These are phyloP conservation scores for Krasilnikovozyma curviuscula DNA, from an alignment of 768 basidiomycete species.

Conservation along the genomic window DNA sequence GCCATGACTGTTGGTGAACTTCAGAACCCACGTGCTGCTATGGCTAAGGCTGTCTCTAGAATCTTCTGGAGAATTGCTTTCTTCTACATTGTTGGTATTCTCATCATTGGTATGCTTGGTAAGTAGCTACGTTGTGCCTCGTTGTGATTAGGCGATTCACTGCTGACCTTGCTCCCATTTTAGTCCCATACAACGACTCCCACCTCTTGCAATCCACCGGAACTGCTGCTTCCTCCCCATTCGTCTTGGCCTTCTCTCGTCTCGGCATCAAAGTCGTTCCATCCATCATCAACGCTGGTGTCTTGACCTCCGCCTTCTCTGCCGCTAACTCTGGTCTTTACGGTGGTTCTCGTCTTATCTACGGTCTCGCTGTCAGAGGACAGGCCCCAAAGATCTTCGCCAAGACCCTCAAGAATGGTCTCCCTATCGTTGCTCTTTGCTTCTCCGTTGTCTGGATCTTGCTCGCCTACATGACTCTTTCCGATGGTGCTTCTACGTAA, in stretches of 20 bases:
- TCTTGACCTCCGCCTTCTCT: slow-evolving; percentile 31
- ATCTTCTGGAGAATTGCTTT: slow-evolving; percentile 64
- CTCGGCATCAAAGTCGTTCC: slow-evolving; percentile 44
- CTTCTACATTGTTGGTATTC: slow-evolving; percentile 56
- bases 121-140: background rate
- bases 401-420: slow-evolving; percentile 34
- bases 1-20: slow-evolving; percentile 55
- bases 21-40: slow-evolving; percentile 55
- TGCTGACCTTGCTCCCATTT: slow-evolving; percentile 35
- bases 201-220: slow-evolving; percentile 35
- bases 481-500: background rate
- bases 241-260: slow-evolving; percentile 57
- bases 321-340: slow-evolving; percentile 21
- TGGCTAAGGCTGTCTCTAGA: slow-evolving; percentile 51
- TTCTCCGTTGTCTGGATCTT: slow-evolving; percentile 23
- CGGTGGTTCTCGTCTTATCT: slow-evolving; percentile 22
- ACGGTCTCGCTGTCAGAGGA: slow-evolving; percentile 27
- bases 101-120: slow-evolving; percentile 31
- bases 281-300: slow-evolving; percentile 46
- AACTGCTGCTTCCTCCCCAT: slow-evolving; percentile 61
- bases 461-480: slow-evolving; percentile 10
- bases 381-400: slow-evolving; percentile 34
- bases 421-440: slow-evolving; percentile 29
- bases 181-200: slow-evolving; percentile 49
- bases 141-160: background rate